phyloP scores from a whole-genome alignment of 208 protist species.

The Trypanosoma scelopori region DNA sequence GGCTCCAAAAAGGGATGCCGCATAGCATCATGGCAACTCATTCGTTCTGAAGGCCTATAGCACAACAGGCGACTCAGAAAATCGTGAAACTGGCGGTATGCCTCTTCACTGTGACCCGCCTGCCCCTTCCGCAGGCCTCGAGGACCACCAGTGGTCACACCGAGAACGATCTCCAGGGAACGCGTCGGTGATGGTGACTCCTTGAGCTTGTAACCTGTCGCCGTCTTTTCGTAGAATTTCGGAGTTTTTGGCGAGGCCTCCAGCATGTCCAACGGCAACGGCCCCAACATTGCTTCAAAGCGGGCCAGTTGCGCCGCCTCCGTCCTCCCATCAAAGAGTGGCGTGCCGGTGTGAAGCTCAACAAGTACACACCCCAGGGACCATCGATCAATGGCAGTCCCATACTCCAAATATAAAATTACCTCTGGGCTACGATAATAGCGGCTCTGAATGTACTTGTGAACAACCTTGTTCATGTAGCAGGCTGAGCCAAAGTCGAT shows the following conservation, averaged over 20 bases:
- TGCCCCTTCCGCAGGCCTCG: conserved; percentile 35
- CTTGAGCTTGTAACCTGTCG: conserved; percentile 28
- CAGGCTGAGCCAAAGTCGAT: conserved; percentile 99
- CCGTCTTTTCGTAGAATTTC: conserved; percentile 57
- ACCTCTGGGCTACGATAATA: conserved; percentile 99
- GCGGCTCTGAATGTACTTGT: conserved; percentile 97
- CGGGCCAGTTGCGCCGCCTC: conserved; percentile 95
- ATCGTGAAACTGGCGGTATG: conserved; percentile 60
- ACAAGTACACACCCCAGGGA: conserved; percentile 98
- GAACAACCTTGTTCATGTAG: conserved; percentile 93
- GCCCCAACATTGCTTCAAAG: conserved; percentile 88
- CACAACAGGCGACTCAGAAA: conserved; percentile 54
- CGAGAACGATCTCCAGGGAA: conserved; percentile 29
- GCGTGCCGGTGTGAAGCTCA: conserved; percentile 97
- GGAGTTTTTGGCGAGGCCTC: conserved; percentile 45
- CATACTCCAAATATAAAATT: conserved; percentile 95
- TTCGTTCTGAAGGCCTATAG: conserved; percentile 64
- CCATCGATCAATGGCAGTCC: conserved; percentile 98
- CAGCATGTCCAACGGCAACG: conserved; percentile 65
- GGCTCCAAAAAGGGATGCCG: conserved; percentile 69
- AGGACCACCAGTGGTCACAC: conserved; percentile 52
- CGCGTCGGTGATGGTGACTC: conserved; percentile 38
- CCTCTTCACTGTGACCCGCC: conserved; percentile 45
- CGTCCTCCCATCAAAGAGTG: conserved; percentile 95
- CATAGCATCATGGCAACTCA: conserved; percentile 73